These are phyloP conservation scores for Clitopilus hobsonii DNA, from an alignment of 768 basidiomycete genomes.

Conservation along the genomic window DNA sequence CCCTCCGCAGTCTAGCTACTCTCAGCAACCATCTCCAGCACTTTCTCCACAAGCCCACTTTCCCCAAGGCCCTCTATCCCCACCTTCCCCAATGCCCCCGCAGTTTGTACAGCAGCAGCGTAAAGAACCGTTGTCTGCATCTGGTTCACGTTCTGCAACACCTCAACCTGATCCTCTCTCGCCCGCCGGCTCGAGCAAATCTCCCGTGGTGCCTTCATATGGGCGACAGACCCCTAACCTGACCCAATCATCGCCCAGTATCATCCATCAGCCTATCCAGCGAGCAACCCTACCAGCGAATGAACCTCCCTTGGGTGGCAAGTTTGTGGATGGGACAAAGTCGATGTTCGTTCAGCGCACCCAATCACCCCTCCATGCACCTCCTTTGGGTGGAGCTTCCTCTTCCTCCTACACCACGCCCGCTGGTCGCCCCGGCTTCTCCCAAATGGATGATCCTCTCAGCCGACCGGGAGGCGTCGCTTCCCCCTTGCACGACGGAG, in stretches of 20 bases:
- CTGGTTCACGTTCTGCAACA: slow-evolving; percentile 14
- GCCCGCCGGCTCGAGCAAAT: slow-evolving; percentile 5
- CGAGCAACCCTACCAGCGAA: slow-evolving; percentile 26
- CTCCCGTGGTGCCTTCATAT: background rate
- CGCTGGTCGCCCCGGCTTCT: slow-evolving; percentile 13
- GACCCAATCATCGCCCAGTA: slow-evolving; percentile 2
- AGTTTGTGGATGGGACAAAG: slow-evolving; percentile 69
- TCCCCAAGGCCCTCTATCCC: slow-evolving; percentile 22
- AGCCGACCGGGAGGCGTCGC: slow-evolving; percentile 8
- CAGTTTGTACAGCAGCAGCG: background rate
- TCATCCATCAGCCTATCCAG: slow-evolving; percentile 21
- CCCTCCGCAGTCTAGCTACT: slow-evolving; percentile 11
- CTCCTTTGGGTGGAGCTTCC: slow-evolving; percentile 28
- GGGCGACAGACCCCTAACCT: background rate
- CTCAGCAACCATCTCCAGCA: slow-evolving; percentile 7
- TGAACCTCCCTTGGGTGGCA: slow-evolving; percentile 57
- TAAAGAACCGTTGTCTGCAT: slow-evolving; percentile 18
- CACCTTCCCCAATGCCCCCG: slow-evolving; percentile 15
- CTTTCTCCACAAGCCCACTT: slow-evolving; percentile 18
- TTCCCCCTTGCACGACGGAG: background rate
- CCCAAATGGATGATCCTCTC: slow-evolving; percentile 31
- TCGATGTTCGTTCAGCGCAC: slow-evolving; percentile 72
- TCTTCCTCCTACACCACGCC: slow-evolving; percentile 24
- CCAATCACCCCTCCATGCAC: slow-evolving; percentile 28
- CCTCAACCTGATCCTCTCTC: slow-evolving; percentile 9